Evolutionary conservation across 768 basidiomycete species (phyloP).

Genomic region (Trametes punicea): DNA sequence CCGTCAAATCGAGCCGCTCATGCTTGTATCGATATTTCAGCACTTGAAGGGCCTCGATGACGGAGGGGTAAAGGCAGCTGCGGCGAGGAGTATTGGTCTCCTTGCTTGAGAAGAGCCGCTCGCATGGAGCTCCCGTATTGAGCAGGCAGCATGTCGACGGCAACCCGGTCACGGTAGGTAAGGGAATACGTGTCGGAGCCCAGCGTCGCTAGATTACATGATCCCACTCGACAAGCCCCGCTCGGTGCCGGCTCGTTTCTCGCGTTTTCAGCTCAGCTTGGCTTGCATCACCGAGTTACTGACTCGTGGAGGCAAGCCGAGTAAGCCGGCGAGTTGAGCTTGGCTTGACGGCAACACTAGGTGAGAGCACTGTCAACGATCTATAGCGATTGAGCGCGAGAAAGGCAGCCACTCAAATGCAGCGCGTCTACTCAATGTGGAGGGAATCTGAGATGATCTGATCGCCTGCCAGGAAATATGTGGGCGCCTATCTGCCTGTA

Average conservation of each 20-base stretch:
- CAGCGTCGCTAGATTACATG: too few relatives aligned
- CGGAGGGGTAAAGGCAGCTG: not conserved
- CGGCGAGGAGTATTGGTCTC: not conserved
- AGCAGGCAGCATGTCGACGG: not conserved
- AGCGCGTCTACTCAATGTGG: not conserved
- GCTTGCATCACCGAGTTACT: too few relatives aligned
- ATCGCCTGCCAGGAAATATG: not conserved
- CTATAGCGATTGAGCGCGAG: too few relatives aligned
- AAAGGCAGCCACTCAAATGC: too few relatives aligned
- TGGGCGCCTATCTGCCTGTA: constrained; percentile 13
- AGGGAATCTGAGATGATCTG: constrained; percentile 18
- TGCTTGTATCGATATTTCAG: not conserved
- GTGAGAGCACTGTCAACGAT: too few relatives aligned
- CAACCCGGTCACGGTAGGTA: not conserved
- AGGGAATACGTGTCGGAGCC: not conserved
- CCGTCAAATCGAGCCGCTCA: not conserved
- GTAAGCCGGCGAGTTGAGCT: too few relatives aligned
- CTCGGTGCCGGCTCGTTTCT: too few relatives aligned
- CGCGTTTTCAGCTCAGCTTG: too few relatives aligned
- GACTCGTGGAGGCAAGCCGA: too few relatives aligned
- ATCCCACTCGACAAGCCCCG: too few relatives aligned
- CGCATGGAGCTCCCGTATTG: not conserved
- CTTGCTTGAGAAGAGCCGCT: not conserved
- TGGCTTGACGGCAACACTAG: too few relatives aligned
- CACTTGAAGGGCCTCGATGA: not conserved